Evolutionary conservation across 495 filamentous ascomycete genomes (phyloP), one percentile per base, ranked within the genome.

Genomic region (Gamarada debralockiae): DNA sequence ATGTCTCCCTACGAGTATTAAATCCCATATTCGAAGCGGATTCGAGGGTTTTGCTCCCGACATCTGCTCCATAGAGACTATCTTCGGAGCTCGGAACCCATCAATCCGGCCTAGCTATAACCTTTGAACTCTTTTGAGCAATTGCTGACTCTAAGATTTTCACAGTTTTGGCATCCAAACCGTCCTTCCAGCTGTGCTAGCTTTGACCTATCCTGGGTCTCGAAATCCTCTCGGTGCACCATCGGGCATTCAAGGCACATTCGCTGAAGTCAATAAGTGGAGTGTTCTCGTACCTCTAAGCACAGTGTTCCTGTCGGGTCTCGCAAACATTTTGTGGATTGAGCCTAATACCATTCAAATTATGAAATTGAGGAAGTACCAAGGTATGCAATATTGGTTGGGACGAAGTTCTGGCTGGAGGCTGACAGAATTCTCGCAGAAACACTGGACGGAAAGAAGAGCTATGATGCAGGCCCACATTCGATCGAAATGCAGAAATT

Each of bases 401-500:
- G 10, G 9, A 3, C 13, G 21, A 21, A 43, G n/a, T 10, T 6
- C 6, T 22, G 9, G 9, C 9, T 18, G 13, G 15, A 67, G 43
- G 29, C 40, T 56, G 13, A 42, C 18, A 38, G 9, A 31, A 25
- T 1, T 51, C 12, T 14, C 17, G 3, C 15, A 62, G 87, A 90
- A 75, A 83, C 84, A 44, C 73, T 76, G 51, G 92, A 96, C 65
- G 87, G 89, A 50, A 96, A 93, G 76, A 85, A 81, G 65, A 83
- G 80, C 67, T 84, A 89, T 56, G 90, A 96, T 50, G 66, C 72
- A 21, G 75, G 78, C 14, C 82, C 87, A 27, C 86, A 92, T 57
- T 89, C 85, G 5, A 76, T 84, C 65, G 87, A 88, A 70, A 96
- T 96, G 91, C 55, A 75, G 54, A 74, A 73, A 22, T 65, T 97